Conservation (phyloP, 768 basidiomycete genomes). For the Amanita inopinata region DNA sequence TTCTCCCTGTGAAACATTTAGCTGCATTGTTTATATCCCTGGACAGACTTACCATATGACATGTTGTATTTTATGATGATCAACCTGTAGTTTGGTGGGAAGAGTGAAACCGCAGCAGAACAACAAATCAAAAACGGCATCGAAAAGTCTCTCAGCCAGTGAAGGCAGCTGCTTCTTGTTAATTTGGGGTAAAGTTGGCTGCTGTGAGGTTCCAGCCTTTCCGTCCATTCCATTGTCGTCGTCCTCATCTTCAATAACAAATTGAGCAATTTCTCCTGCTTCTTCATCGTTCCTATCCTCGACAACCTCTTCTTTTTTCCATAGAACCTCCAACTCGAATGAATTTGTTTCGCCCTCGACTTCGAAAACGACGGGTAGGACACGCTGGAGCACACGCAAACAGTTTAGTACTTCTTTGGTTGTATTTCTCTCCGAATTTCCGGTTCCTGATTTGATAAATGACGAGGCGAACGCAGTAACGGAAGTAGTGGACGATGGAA, state of each 20-base stretch:
- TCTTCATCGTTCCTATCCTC: conserved; percentile 18
- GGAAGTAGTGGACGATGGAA: conserved; percentile 51
- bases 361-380: conserved; percentile 86
- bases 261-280: conserved; percentile 41
- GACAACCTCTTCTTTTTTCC: conserved; percentile 56
- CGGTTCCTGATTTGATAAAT: conserved; percentile 50
- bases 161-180: conserved; percentile 53
- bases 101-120: conserved; percentile 95
- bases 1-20: conserved; percentile 60
- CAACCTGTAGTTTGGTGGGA: conserved; percentile 64
- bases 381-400: conserved; percentile 78
- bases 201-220: conserved; percentile 4
- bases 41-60: conserved; percentile 69
- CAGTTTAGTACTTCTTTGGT: conserved; percentile 89
- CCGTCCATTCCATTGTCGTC: conserved; percentile 12
- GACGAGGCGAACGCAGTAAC: conserved; percentile 62
- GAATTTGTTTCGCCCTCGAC: conserved; percentile 58
- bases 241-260: conserved; percentile 80
- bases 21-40: neutral
- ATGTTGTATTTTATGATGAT: conserved; percentile 78
- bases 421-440: conserved; percentile 48
- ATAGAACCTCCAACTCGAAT: conserved; percentile 76
- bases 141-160: conserved; percentile 72
- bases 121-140: conserved; percentile 72
- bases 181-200: conserved; percentile 12